These are phyloP conservation scores for Aegilops speltoides DNA, from an alignment of 176 grass and related monocot genomes.

Conservation along the genomic window DNA sequence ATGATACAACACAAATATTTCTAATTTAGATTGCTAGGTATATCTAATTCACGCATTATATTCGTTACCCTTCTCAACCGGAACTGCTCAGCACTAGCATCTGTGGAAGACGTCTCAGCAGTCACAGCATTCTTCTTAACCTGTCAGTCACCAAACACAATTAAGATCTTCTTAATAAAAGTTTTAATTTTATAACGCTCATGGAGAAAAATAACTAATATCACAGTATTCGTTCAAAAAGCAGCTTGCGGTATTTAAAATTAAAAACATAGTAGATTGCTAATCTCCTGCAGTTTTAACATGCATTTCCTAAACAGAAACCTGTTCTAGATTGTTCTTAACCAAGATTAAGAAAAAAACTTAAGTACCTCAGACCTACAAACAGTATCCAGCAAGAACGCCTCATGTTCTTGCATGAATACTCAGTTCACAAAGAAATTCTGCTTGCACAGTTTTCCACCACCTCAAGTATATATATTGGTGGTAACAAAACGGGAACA, in stretches of 20 bases:
- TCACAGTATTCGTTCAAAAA: not conserved
- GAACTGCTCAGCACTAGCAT: slow-evolving; percentile 30
- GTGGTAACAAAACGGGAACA: not conserved
- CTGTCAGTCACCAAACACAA: slow-evolving; percentile 28
- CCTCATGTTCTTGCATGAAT: not conserved
- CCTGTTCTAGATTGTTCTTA: not conserved
- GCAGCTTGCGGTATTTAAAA: not conserved
- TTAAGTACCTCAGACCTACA: not conserved
- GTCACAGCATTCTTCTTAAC: slow-evolving; percentile 59
- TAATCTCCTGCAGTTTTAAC: not conserved
- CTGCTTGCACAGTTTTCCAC: not conserved
- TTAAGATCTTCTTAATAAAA: slow-evolving; percentile 6
- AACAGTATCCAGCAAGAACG: not conserved
- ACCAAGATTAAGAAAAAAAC: not conserved
- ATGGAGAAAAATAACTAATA: not conserved
- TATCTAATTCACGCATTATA: not conserved
- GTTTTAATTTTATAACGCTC: not conserved
- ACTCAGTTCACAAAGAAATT: not conserved
- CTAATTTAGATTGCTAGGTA: not conserved
- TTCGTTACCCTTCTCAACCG: slow-evolving; percentile 66
- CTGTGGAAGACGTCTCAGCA: slow-evolving; percentile 9
- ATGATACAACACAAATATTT: not conserved
- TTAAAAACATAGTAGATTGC: not conserved
- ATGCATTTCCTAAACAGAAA: not conserved
- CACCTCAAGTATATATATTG: not conserved